Conservation (phyloP, 441 rosid genomes). For the Corymbia calophylla region DNA sequence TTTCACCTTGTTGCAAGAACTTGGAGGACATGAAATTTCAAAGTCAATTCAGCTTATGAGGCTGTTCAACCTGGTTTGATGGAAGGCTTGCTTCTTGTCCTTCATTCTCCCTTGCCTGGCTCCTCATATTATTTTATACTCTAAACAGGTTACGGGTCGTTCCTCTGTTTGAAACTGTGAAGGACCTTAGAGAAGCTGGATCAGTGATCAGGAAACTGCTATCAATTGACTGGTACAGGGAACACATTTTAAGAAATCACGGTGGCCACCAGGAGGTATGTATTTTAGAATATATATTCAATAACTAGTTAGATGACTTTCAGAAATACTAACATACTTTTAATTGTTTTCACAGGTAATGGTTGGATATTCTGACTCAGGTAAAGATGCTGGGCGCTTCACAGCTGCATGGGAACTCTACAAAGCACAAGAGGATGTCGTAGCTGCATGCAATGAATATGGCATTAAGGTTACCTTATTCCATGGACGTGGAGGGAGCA, state of each 20-base stretch:
- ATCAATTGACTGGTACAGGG: slow-evolving; percentile 85
- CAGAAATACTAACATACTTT: neutral
- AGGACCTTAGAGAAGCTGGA: slow-evolving; percentile 84
- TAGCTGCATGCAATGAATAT: slow-evolving; percentile 80
- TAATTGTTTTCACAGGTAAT: slow-evolving; percentile 47
- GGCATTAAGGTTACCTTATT: slow-evolving; percentile 87
- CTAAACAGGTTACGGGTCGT: slow-evolving; percentile 61
- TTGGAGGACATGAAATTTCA: neutral
- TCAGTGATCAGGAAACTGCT: slow-evolving; percentile 71
- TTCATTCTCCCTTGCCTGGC: neutral
- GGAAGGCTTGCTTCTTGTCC: neutral
- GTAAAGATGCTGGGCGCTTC: slow-evolving; percentile 95
- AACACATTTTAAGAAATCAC: slow-evolving; percentile 74
- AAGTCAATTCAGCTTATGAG: neutral
- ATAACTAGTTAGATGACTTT: neutral
- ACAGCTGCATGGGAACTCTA: slow-evolving; percentile 98
- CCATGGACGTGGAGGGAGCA: slow-evolving; percentile 98
- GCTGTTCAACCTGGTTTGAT: neutral
- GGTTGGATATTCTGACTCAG: slow-evolving; percentile 98
- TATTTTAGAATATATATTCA: neutral
- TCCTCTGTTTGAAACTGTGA: slow-evolving; percentile 89
- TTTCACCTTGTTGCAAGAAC: neutral
- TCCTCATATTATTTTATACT: neutral
- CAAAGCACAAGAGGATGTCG: slow-evolving; percentile 98
- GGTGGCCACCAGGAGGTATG: slow-evolving; percentile 83